Evolutionary conservation across 2,329 filamentous ascomycete genomes (phyloP).

Genomic region (Colletotrichum chrysophilum): DNA sequence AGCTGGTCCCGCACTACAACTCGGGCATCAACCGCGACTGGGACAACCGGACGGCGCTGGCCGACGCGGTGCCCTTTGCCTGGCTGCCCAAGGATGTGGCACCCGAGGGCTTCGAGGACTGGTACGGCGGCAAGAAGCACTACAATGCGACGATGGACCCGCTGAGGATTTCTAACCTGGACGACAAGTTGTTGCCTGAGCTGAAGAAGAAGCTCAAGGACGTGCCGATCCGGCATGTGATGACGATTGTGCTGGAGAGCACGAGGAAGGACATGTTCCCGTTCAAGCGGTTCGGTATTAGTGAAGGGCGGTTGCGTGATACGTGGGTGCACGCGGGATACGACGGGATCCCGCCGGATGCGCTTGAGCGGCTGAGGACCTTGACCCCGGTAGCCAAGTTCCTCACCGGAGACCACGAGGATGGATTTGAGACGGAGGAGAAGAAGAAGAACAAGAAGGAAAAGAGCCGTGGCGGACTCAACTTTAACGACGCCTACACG

Average conservation of each 20-base stretch:
- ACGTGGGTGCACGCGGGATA: conserved; percentile 13
- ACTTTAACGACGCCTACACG: conserved; percentile 34
- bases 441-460: not conserved
- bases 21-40: conserved; percentile 29
- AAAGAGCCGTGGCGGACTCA: conserved; percentile 31
- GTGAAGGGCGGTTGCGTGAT: conserved; percentile 27
- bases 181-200: conserved; percentile 27
- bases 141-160: conserved; percentile 36
- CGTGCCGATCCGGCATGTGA: conserved; percentile 37
- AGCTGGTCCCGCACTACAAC: conserved; percentile 23
- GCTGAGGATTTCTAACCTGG: conserved; percentile 35
- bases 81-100: conserved; percentile 31
- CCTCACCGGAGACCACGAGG: conserved; percentile 9
- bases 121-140: conserved; percentile 27
- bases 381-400: conserved; percentile 23
- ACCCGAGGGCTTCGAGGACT: conserved; percentile 29
- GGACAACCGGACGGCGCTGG: conserved; percentile 34
- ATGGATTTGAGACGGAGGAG: not conserved
- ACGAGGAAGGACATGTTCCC: conserved; percentile 41
- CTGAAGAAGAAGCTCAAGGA: conserved; percentile 17
- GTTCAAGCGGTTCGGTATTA: conserved; percentile 34
- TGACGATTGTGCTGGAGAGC: conserved; percentile 40
- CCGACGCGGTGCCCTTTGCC: conserved; percentile 19
- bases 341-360: conserved; percentile 29
- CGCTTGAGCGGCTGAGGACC: conserved; percentile 28